These are phyloP conservation scores for Hibiscus syriacus DNA, from an alignment of 345 rosid species.

Conservation along the genomic window DNA sequence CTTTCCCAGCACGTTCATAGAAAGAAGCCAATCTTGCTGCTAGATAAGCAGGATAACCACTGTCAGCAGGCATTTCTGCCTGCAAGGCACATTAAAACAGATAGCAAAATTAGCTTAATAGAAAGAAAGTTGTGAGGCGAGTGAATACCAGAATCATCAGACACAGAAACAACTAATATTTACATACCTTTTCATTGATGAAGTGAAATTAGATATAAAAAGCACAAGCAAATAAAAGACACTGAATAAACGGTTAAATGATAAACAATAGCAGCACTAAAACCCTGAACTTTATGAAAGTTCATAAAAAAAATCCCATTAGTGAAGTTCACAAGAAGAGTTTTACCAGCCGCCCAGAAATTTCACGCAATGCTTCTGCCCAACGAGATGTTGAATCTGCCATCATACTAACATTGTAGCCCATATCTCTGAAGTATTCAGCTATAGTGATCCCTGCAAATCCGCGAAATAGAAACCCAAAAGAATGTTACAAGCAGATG, in stretches of 20 bases:
- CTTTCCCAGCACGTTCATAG: conserved; percentile 99
- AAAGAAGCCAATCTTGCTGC: conserved; percentile 97
- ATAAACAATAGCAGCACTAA: neutral
- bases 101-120: conserved; percentile 1
- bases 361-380: conserved; percentile 99
- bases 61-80: conserved; percentile 99
- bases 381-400: conserved; percentile 99
- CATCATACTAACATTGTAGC: conserved; percentile 98
- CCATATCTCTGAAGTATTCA: conserved; percentile 98
- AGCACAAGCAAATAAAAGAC: neutral
- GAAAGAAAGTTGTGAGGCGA: neutral
- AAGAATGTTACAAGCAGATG: neutral
- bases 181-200: no score
- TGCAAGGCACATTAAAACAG: conserved; percentile 28
- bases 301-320: neutral
- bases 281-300: no score
- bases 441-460: conserved; percentile 89
- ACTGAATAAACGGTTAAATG: neutral
- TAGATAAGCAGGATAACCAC: conserved; percentile 99
- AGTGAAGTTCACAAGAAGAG: neutral
- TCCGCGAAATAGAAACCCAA: neutral
- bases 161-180: no score
- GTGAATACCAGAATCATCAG: neutral
- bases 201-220: no score
- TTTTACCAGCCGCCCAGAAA: conserved; percentile 91